Evolutionary conservation across 495 filamentous ascomycete genomes (phyloP).

Genomic region (Aspergillus panamensis): DNA sequence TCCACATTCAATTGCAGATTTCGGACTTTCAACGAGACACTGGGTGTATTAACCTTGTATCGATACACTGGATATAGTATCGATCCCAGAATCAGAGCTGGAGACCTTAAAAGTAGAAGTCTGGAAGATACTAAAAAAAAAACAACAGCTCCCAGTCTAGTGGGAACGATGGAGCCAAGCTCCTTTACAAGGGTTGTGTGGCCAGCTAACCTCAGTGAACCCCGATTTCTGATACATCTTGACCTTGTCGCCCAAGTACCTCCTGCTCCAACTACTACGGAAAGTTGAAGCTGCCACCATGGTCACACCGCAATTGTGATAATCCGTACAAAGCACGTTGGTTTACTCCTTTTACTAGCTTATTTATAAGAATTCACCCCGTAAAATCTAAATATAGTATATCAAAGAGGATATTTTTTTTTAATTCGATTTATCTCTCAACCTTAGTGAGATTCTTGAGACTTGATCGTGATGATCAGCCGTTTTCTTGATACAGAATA

Average conservation of each 20-base stretch:
- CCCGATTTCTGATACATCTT: not conserved
- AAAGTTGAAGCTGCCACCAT: not conserved
- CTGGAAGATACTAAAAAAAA: not conserved
- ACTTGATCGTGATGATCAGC: not conserved
- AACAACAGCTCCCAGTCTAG: not conserved
- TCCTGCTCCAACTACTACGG: not conserved
- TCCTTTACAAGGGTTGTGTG: not conserved
- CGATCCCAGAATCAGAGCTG: too few relatives aligned
- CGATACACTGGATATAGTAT: too few relatives aligned
- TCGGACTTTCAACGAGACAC: not conserved
- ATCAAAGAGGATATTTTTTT: not conserved
- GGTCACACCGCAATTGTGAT: not conserved
- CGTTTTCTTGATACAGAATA: constrained; percentile 4
- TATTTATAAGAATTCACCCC: not conserved
- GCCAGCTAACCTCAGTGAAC: not conserved
- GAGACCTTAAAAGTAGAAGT: too few relatives aligned
- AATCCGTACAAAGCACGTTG: not conserved
- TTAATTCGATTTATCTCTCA: too few relatives aligned
- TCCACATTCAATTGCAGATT: not conserved
- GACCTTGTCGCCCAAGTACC: not conserved
- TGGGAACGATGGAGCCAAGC: not conserved
- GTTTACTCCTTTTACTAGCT: not conserved
- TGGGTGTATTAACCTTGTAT: too few relatives aligned
- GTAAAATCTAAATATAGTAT: too few relatives aligned
- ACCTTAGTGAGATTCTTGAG: too few relatives aligned